Conservation (phyloP, 768 basidiomycete genomes). For the Steccherinum ochraceum region DNA sequence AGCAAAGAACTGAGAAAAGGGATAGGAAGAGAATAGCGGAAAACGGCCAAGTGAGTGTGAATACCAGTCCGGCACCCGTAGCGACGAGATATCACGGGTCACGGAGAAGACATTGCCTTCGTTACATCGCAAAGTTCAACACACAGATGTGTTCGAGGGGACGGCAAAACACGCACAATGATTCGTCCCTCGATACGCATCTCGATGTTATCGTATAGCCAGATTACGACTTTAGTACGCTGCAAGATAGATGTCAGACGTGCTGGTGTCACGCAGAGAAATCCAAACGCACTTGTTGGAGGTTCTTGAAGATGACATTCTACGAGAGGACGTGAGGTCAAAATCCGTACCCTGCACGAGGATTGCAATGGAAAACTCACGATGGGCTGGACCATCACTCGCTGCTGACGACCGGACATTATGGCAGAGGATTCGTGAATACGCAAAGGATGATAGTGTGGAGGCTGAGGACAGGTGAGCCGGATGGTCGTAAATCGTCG, state of each 20-base stretch:
- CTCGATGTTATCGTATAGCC: constrained; percentile 96
- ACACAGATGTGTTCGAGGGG: constrained; percentile 24
- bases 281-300: constrained; percentile 60
- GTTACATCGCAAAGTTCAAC: constrained; percentile 31
- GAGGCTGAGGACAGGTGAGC: no score
- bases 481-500: no score
- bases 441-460: not conserved
- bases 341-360: not conserved
- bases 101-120: constrained; percentile 27
- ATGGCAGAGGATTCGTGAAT: constrained; percentile 21
- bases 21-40: constrained; percentile 8
- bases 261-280: constrained; percentile 5
- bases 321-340: constrained; percentile 23
- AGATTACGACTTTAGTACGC: constrained; percentile 84
- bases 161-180: constrained; percentile 59
- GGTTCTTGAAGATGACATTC: constrained; percentile 98
- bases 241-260: constrained; percentile 24
- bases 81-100: not conserved
- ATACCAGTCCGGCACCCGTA: no score
- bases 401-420: constrained; percentile 91
- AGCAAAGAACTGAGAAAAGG: constrained; percentile 3
- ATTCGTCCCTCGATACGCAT: constrained; percentile 96
- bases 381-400: constrained; percentile 99
- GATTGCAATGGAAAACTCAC: constrained; percentile 48
- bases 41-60: constrained; percentile 12